Evolutionary conservation across 2,329 filamentous ascomycete genomes (phyloP).

Genomic region (Gyromitra esculenta): DNA sequence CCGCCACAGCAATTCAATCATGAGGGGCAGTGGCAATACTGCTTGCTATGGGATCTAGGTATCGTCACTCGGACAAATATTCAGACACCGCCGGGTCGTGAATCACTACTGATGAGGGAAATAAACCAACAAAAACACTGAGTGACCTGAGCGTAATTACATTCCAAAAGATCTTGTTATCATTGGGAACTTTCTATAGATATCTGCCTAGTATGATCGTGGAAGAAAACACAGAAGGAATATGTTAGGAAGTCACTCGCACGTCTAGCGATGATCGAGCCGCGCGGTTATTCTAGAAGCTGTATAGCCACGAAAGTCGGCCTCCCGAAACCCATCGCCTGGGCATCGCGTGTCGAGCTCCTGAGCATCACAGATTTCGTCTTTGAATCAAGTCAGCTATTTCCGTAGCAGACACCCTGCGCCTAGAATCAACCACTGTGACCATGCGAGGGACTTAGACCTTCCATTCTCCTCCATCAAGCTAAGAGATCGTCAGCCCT

Average conservation of each 20-base stretch:
- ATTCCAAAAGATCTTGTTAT: neutral
- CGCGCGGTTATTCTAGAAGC: neutral
- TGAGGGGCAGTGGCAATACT: constrained; percentile 21
- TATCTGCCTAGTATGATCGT: neutral
- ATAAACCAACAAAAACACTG: neutral
- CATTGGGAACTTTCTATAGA: neutral
- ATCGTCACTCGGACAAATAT: neutral
- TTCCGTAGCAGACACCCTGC: neutral
- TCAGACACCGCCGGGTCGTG: constrained; percentile 1
- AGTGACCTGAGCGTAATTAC: constrained; percentile 19
- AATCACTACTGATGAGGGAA: constrained; percentile 4
- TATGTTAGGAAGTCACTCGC: neutral
- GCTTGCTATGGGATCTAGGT: neutral
- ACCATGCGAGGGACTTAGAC: constrained; percentile 38
- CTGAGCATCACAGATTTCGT: constrained; percentile 36
- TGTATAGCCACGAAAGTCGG: neutral
- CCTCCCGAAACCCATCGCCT: neutral
- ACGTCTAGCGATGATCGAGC: neutral
- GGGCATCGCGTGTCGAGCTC: neutral
- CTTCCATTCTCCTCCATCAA: constrained; percentile 39
- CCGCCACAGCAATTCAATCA: constrained; percentile 9
- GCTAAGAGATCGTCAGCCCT: constrained; percentile 38
- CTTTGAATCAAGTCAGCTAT: constrained; percentile 3
- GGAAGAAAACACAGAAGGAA: neutral
- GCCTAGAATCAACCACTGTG: constrained; percentile 16